Percentiles rank a stretch among this genome's conserved stretches.
These are phyloP conservation scores for Heracleum sosnowskyi DNA, from an alignment of 129 eudicot species.

Conservation along the genomic window DNA sequence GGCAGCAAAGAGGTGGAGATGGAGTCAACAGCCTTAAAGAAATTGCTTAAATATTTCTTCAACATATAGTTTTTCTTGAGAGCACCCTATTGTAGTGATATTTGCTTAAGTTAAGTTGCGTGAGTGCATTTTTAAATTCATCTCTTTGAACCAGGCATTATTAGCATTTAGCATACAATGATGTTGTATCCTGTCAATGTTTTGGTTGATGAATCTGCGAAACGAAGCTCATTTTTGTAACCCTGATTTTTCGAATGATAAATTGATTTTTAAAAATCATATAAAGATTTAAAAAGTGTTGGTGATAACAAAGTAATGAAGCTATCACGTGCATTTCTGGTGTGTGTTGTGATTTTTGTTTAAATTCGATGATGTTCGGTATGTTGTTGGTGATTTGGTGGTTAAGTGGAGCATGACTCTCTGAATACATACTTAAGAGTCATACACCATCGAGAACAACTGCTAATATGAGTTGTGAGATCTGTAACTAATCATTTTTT, in stretches of 20 bases:
- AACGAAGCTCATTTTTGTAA: not conserved
- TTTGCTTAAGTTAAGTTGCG: not conserved
- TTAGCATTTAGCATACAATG: not conserved
- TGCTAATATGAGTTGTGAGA: too few relatives aligned
- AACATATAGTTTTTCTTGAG: not conserved
- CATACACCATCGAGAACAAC: too few relatives aligned
- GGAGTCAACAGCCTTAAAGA: conserved; percentile 46
- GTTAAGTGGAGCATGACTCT: too few relatives aligned
- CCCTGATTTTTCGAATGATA: too few relatives aligned
- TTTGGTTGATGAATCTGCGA: not conserved
- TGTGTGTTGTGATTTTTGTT: too few relatives aligned
- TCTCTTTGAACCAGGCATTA: not conserved
- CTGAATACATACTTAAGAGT: too few relatives aligned
- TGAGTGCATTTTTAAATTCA: not conserved
- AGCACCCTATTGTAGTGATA: not conserved
- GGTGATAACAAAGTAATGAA: not conserved
- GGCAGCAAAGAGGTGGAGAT: conserved; percentile 81
- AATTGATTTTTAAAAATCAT: too few relatives aligned
- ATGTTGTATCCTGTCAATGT: not conserved
- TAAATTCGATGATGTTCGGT: too few relatives aligned
- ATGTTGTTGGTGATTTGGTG: too few relatives aligned
- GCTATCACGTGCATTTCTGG: not conserved
- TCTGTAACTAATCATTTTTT: too few relatives aligned
- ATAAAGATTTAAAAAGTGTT: too few relatives aligned
- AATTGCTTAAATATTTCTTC: not conserved